Evolutionary conservation across 805 yeast species (phyloP).

Genomic region (Candida coquimbonensis): DNA sequence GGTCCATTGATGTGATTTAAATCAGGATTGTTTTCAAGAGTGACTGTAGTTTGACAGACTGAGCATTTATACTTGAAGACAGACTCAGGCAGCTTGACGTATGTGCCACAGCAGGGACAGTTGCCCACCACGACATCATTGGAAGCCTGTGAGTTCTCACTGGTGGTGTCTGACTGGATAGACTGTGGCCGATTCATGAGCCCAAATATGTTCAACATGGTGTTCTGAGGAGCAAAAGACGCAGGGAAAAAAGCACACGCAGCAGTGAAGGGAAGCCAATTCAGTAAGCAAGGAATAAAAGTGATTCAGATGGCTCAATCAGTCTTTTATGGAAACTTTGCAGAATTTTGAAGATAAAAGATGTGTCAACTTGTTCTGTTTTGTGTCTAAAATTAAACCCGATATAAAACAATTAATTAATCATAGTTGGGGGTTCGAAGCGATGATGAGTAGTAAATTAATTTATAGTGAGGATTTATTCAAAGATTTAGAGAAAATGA

Average conservation of each 20-base stretch:
- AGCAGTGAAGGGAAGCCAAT: background rate
- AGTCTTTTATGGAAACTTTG: too few relatives aligned
- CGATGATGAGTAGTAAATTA: too few relatives aligned
- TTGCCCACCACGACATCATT: conserved; percentile 4
- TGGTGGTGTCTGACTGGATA: conserved; percentile 1
- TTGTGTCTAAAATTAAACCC: too few relatives aligned
- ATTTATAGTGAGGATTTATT: too few relatives aligned
- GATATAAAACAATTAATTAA: too few relatives aligned
- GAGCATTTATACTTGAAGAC: conserved; percentile 47
- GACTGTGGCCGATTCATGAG: background rate
- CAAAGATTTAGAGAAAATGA: too few relatives aligned
- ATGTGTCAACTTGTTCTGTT: too few relatives aligned
- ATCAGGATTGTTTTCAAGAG: conserved; percentile 11
- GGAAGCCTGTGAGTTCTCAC: conserved; percentile 2
- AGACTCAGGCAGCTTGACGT: conserved; percentile 31
- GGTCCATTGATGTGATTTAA: background rate
- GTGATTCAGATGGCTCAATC: too few relatives aligned
- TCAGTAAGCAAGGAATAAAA: background rate
- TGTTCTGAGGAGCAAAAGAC: background rate
- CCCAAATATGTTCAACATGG: conserved; percentile 2
- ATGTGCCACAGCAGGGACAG: conserved; percentile 45
- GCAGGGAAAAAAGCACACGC: background rate
- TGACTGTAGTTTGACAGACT: conserved; percentile 48
- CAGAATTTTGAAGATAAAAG: too few relatives aligned
- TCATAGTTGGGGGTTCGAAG: too few relatives aligned